Evolutionary conservation across 2,329 filamentous ascomycete genomes (phyloP).

Genomic region (Aaosphaeria arxii): DNA sequence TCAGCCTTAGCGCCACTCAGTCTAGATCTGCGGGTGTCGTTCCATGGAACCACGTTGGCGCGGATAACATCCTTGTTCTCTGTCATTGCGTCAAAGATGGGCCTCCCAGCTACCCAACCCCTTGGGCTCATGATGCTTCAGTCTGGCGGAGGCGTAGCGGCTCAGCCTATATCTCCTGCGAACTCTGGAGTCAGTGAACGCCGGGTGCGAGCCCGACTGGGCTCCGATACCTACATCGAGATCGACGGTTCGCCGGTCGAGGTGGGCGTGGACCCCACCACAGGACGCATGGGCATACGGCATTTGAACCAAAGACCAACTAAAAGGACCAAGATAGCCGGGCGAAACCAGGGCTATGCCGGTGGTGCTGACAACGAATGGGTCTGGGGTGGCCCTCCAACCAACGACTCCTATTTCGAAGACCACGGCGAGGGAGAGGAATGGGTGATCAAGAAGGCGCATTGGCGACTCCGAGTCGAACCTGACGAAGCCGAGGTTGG

Average conservation of each 20-base stretch:
- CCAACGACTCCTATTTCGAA: background rate
- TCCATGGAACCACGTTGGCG: slow-evolving; percentile 67
- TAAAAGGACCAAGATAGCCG: slow-evolving; percentile 4
- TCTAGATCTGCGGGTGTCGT: slow-evolving; percentile 59
- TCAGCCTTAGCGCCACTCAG: slow-evolving; percentile 9
- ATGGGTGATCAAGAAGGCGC: slow-evolving; percentile 37
- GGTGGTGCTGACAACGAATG: slow-evolving; percentile 23
- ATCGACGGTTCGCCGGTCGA: slow-evolving; percentile 20
- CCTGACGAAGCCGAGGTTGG: slow-evolving; percentile 14
- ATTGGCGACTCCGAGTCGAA: slow-evolving; percentile 56
- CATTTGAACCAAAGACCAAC: slow-evolving; percentile 25
- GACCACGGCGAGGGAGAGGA: slow-evolving; percentile 16
- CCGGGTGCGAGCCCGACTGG: slow-evolving; percentile 49
- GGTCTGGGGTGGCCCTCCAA: slow-evolving; percentile 7
- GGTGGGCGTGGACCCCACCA: slow-evolving; percentile 10
- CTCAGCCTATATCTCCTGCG: slow-evolving; percentile 63
- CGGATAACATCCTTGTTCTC: slow-evolving; percentile 72
- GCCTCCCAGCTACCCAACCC: slow-evolving; percentile 58
- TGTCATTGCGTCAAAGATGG: slow-evolving; percentile 78
- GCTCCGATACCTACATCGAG: slow-evolving; percentile 19
- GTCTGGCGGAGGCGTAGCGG: slow-evolving; percentile 55
- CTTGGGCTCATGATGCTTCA: slow-evolving; percentile 66
- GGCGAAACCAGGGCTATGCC: slow-evolving; percentile 10
- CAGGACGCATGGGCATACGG: slow-evolving; percentile 15
- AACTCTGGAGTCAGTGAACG: slow-evolving; percentile 70